Evolutionary conservation across 2,329 filamentous ascomycete species (phyloP).

Genomic region (Penicillium occitanis): DNA sequence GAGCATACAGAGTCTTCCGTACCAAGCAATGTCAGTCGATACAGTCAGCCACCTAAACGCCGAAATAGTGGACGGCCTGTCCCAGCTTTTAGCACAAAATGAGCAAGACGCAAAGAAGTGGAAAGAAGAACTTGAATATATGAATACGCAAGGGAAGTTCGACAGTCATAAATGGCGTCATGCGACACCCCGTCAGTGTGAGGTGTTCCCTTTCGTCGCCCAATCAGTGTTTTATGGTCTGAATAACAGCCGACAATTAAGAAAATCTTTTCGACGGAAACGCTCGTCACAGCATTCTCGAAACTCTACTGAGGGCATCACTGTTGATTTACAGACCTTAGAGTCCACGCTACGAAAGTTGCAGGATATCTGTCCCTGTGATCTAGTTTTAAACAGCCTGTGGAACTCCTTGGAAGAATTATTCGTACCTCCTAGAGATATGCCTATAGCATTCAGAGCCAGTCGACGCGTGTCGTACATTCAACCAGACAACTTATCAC

Average conservation of each 20-base stretch:
- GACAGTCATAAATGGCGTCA: constrained; percentile 41
- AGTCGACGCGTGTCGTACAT: constrained; percentile 33
- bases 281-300: constrained; percentile 13
- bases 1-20: constrained; percentile 18
- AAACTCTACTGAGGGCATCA: constrained; percentile 15
- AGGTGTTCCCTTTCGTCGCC: constrained; percentile 42
- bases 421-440: constrained; percentile 41
- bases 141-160: constrained; percentile 38
- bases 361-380: constrained; percentile 41
- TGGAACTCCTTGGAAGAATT: constrained; percentile 43
- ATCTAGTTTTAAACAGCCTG: constrained; percentile 43
- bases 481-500: constrained; percentile 26
- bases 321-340: constrained; percentile 34
- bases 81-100: constrained; percentile 37
- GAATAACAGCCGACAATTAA: constrained; percentile 41
- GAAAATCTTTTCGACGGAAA: constrained; percentile 41
- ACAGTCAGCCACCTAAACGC: constrained; percentile 38
- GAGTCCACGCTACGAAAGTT: constrained; percentile 37
- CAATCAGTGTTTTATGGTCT: constrained; percentile 49
- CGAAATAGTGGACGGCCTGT: constrained; percentile 40
- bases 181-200: constrained; percentile 39
- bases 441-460: constrained; percentile 26
- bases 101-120: constrained; percentile 40
- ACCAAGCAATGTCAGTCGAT: constrained; percentile 29
- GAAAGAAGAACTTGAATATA: constrained; percentile 39